Evolutionary conservation across 2,329 filamentous ascomycete species (phyloP).

Genomic region (Penicillium sp.): DNA sequence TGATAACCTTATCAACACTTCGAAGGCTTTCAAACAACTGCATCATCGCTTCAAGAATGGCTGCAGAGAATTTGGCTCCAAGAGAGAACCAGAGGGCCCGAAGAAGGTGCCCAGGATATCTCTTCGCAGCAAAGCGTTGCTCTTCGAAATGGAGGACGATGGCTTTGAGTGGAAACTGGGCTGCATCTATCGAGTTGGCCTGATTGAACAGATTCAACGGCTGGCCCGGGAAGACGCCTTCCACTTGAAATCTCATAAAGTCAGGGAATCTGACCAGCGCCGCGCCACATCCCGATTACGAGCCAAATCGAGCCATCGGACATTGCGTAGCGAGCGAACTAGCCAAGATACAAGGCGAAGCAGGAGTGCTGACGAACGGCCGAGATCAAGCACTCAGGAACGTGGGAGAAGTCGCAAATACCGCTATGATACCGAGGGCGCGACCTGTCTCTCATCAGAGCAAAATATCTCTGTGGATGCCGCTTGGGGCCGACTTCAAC

Average conservation of each 20-base stretch:
- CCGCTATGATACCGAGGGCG: slow-evolving; percentile 76
- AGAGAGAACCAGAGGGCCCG: slow-evolving; percentile 79
- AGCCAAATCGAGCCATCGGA: slow-evolving; percentile 51
- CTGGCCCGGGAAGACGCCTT: slow-evolving; percentile 89
- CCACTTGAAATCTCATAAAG: slow-evolving; percentile 77
- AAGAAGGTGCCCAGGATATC: slow-evolving; percentile 85
- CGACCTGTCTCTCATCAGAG: slow-evolving; percentile 67
- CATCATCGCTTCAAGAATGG: slow-evolving; percentile 88
- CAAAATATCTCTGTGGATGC: slow-evolving; percentile 72
- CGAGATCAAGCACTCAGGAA: slow-evolving; percentile 31
- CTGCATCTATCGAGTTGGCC: slow-evolving; percentile 85
- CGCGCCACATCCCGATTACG: slow-evolving; percentile 53
- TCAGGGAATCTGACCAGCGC: slow-evolving; percentile 64
- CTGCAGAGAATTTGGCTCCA: slow-evolving; percentile 81
- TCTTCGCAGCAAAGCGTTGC: slow-evolving; percentile 72
- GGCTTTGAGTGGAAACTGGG: slow-evolving; percentile 97
- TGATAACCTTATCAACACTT: slow-evolving; percentile 86
- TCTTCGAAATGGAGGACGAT: slow-evolving; percentile 93
- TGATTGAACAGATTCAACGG: slow-evolving; percentile 85
- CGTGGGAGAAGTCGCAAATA: slow-evolving; percentile 41
- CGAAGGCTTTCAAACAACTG: slow-evolving; percentile 86
- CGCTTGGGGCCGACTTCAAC: slow-evolving; percentile 70
- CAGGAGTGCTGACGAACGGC: slow-evolving; percentile 55
- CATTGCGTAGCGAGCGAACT: slow-evolving; percentile 41
- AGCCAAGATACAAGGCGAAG: slow-evolving; percentile 49